These are phyloP conservation scores for Entoloma clypeatum DNA, from an alignment of 1,284 basidiomycete species.

Conservation along the genomic window DNA sequence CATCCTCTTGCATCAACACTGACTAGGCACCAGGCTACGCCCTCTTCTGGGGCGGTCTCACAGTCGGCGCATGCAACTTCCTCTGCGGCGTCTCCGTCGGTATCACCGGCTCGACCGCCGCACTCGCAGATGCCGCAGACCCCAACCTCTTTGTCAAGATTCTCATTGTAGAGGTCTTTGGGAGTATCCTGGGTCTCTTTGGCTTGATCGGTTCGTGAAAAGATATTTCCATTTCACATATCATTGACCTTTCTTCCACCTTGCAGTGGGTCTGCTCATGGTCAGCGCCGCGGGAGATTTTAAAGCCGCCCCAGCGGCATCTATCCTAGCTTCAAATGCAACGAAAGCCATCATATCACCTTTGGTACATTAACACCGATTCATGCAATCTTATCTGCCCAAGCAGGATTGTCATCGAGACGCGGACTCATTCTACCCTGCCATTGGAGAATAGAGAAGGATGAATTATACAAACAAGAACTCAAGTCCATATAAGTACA, in stretches of 20 bases:
- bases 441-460: too few species aligned
- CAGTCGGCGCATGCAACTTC: constrained; percentile 89
- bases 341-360: constrained; percentile 33
- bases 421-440: neutral
- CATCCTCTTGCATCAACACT: neutral
- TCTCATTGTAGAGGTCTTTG: constrained; percentile 92
- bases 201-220: constrained; percentile 87
- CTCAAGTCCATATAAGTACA: neutral
- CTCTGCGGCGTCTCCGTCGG: constrained; percentile 91
- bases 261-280: constrained; percentile 67
- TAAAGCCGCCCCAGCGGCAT: constrained; percentile 33
- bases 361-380: constrained; percentile 31
- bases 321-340: constrained; percentile 22
- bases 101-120: constrained; percentile 88
- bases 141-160: constrained; percentile 93
- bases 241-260: constrained; percentile 9
- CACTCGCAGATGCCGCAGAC: constrained; percentile 89
- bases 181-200: constrained; percentile 88
- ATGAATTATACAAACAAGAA: neutral
- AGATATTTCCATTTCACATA: too few species aligned
- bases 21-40: constrained; percentile 85
- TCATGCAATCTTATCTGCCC: neutral
- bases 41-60: constrained; percentile 93
- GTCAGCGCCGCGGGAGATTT: constrained; percentile 57
- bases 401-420: neutral